These are phyloP conservation scores for Ogataea siamensis DNA, from an alignment of 805 yeast species.

Conservation along the genomic window DNA sequence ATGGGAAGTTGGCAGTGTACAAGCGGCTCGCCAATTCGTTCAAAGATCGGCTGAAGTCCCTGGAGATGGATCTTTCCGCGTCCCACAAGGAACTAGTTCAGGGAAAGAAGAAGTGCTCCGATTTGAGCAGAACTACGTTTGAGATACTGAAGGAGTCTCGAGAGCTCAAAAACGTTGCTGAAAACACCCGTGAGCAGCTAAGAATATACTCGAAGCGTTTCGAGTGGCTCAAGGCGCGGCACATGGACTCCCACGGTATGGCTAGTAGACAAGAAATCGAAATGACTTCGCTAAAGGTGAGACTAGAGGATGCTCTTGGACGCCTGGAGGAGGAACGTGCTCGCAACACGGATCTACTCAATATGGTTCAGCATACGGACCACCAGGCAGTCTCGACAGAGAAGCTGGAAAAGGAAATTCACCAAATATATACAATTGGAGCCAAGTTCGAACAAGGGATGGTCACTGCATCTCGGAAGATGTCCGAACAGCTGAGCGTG, in stretches of 20 bases:
- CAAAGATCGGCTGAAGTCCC: conserved; percentile 10
- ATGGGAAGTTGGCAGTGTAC: conserved; percentile 7
- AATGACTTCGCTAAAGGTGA: conserved; percentile 34
- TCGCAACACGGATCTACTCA: conserved; percentile 31
- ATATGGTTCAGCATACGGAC: conserved; percentile 3
- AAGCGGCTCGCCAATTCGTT: conserved; percentile 7
- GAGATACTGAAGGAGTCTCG: conserved; percentile 12
- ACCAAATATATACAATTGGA: conserved; percentile 8
- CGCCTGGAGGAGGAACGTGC: conserved; percentile 47
- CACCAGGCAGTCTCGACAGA: neutral
- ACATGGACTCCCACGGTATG: conserved; percentile 10
- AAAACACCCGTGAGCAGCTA: conserved; percentile 12
- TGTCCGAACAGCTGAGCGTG: conserved; percentile 4
- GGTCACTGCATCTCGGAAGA: conserved; percentile 2
- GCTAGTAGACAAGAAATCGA: conserved; percentile 21
- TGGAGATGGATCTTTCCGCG: conserved; percentile 7
- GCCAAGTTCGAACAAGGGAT: conserved; percentile 9
- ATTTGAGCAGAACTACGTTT: conserved; percentile 3
- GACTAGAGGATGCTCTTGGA: conserved; percentile 44
- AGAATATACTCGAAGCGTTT: conserved; percentile 13
- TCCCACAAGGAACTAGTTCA: conserved; percentile 7
- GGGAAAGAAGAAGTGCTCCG: conserved; percentile 7
- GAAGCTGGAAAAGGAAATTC: conserved; percentile 4
- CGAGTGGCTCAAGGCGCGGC: conserved; percentile 18
- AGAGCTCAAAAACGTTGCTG: conserved; percentile 9